Evolutionary conservation across 2,329 filamentous ascomycete species (phyloP), one percentile per base, ranked within the genome.

Genomic region (Cordyceps tenuipes): DNA sequence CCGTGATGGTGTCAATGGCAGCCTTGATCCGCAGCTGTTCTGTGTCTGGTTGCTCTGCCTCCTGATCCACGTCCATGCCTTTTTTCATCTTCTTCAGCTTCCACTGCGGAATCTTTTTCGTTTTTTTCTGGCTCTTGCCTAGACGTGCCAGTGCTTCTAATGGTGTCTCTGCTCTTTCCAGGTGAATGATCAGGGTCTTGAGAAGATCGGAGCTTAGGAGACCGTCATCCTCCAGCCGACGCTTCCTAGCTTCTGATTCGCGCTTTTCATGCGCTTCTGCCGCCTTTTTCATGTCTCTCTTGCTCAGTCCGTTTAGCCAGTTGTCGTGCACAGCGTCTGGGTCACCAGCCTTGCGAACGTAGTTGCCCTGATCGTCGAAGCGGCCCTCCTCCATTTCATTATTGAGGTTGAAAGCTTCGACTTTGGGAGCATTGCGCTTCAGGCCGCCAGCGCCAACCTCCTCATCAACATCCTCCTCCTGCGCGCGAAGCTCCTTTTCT

Each of bases 391-490:
- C 91, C 71, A 95, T 87, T 72, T 99, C 94, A 13, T 83, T 78
- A 62, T 84, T 86, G 80, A 99, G 89, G 70, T 99, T 97, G 80
- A 99, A 99, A 3, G 93, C 93, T 72, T 97, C 94, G 6, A 99
- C 82, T 71, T 94, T 90, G 1, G 94, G 94, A 1, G 94, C 94
- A 72, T 97, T 91, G 67, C 86, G 89, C 76, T 97, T 97, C 67
- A 95, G 88, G 2, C 89, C 89, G 15, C 94, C 94, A 1, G 90
- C 87, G 2, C 94, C 94, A 6, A 99, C 79, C 72, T 99, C 94
- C 59, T 92, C 88, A 66, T 97, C 94, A 17, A 96, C 70, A 19
- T 85, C 89, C 62, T 89, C 85, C 64, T 90, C 90, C 39, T 90
- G 74, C 52, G 85, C 85, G 31, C 90, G 91, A 17, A 76, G 69